Conservation (phyloP, 2,329 filamentous ascomycete species). For the Venturia aucupariae region DNA sequence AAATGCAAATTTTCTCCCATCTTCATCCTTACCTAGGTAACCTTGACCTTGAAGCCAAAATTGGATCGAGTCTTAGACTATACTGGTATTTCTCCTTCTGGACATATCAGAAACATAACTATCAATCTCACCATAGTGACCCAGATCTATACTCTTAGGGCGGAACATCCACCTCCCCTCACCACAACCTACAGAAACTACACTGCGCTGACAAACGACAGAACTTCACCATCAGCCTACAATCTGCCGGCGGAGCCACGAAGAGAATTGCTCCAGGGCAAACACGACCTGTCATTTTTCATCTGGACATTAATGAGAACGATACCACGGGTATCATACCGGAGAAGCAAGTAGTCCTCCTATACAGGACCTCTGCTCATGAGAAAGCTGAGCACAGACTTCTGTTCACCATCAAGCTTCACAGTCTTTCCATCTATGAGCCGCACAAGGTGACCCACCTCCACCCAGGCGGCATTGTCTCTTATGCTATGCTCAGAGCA, state of each 20-base stretch:
- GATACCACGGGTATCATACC: background rate
- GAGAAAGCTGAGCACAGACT: background rate
- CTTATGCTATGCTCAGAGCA: constrained; percentile 48
- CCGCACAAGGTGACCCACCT: constrained; percentile 47
- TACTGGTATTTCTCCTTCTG: background rate
- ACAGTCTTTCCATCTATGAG: constrained; percentile 18
- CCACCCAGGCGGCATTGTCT: constrained; percentile 45
- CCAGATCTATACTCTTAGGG: too few species aligned
- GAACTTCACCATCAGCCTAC: background rate
- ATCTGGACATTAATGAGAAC: constrained; percentile 3
- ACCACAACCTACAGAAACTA: background rate
- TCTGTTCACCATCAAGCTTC: background rate
- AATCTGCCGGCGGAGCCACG: background rate
- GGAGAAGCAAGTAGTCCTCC: background rate
- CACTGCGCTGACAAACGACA: constrained; percentile 2
- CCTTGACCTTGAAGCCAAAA: background rate
- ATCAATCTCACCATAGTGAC: background rate
- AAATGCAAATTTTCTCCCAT: background rate
- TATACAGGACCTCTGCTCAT: background rate
- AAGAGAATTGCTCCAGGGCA: constrained; percentile 13
- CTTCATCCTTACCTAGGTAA: background rate
- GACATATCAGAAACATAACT: background rate
- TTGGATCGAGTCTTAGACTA: background rate
- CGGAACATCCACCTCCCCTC: too few species aligned
- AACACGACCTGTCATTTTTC: constrained; percentile 14